A percentile compares a stretch with the other conserved stretches of the same genome.
These are phyloP conservation scores for Herpetospermum pedunculosum DNA, from an alignment of 306 rosid species.

Conservation along the genomic window DNA sequence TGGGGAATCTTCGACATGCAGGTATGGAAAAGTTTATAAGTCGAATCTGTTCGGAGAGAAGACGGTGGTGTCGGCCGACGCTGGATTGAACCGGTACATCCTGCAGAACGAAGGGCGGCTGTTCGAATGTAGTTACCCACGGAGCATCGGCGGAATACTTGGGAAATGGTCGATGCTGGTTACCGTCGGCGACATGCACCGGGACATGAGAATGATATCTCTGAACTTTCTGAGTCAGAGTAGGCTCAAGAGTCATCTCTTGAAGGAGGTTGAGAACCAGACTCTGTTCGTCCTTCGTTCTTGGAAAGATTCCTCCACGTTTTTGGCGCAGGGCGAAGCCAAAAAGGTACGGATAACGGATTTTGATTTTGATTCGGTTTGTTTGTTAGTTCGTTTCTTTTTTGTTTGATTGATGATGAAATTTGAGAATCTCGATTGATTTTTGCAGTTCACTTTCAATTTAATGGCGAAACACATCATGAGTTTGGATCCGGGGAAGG, in stretches of 20 bases:
- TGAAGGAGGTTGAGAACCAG: conserved; percentile 72
- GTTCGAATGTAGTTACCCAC: conserved; percentile 89
- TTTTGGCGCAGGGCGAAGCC: conserved; percentile 89
- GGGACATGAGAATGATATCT: conserved; percentile 75
- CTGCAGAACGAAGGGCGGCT: conserved; percentile 87
- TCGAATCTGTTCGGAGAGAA: conserved; percentile 81
- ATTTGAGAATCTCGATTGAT: neutral
- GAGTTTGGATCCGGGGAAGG: conserved; percentile 80
- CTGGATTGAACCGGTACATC: conserved; percentile 77
- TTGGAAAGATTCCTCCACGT: conserved; percentile 49
- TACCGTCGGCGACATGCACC: conserved; percentile 97
- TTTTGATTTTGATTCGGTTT: neutral
- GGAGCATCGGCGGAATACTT: conserved; percentile 91
- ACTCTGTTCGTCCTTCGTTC: conserved; percentile 51
- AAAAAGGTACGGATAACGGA: conserved; percentile 43
- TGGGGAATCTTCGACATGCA: conserved; percentile 10
- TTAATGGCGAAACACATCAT: conserved; percentile 88
- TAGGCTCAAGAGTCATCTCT: conserved; percentile 53
- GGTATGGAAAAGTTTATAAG: conserved; percentile 86
- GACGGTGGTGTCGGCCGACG: conserved; percentile 86
- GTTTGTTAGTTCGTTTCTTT: neutral
- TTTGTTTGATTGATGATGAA: neutral
- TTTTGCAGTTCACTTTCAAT: conserved; percentile 78
- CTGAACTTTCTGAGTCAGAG: conserved; percentile 81
- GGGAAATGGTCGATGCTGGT: conserved; percentile 99